These are phyloP conservation scores for Jimgerdemannia flammicorona DNA, from an alignment of 192 early-diverging fungal genomes.

Conservation along the genomic window DNA sequence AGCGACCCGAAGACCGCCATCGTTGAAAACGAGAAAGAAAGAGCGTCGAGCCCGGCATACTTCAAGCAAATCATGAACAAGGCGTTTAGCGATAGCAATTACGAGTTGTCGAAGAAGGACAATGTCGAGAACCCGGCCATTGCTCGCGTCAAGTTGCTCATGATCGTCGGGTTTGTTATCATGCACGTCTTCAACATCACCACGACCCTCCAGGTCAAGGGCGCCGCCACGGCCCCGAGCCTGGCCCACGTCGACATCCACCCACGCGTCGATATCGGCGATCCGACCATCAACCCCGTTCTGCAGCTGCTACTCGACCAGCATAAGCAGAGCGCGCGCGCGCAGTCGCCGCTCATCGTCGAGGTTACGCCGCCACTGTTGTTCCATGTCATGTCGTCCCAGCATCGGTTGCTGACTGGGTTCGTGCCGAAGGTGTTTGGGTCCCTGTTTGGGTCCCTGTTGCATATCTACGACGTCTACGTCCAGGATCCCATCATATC, in stretches of 20 bases:
- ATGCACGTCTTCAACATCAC: constrained; percentile 63
- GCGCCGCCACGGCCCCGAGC: background rate
- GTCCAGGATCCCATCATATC: constrained; percentile 55
- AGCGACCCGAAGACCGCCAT: constrained; percentile 2
- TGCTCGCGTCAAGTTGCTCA: constrained; percentile 53
- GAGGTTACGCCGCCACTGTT: constrained; percentile 46
- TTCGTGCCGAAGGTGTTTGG: constrained; percentile 18
- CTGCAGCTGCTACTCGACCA: constrained; percentile 38
- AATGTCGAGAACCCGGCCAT: constrained; percentile 46
- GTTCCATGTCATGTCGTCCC: constrained; percentile 31
- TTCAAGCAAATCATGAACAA: constrained; percentile 56
- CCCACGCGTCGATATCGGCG: constrained; percentile 34
- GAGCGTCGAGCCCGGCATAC: constrained; percentile 40
- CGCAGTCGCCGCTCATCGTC: constrained; percentile 42
- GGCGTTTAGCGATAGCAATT: constrained; percentile 47
- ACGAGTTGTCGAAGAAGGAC: constrained; percentile 31
- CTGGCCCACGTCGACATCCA: background rate
- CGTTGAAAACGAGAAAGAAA: constrained; percentile 7
- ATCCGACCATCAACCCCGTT: constrained; percentile 36
- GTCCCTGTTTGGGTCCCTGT: constrained; percentile 32
- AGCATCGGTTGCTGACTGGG: constrained; percentile 24
- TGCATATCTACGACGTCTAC: constrained; percentile 45
- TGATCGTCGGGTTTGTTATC: constrained; percentile 59
- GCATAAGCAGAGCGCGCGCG: constrained; percentile 32
- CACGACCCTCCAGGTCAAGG: constrained; percentile 42